Conservation (phyloP, 164 flowering plant genomes). For the Tetracentron sinense region DNA sequence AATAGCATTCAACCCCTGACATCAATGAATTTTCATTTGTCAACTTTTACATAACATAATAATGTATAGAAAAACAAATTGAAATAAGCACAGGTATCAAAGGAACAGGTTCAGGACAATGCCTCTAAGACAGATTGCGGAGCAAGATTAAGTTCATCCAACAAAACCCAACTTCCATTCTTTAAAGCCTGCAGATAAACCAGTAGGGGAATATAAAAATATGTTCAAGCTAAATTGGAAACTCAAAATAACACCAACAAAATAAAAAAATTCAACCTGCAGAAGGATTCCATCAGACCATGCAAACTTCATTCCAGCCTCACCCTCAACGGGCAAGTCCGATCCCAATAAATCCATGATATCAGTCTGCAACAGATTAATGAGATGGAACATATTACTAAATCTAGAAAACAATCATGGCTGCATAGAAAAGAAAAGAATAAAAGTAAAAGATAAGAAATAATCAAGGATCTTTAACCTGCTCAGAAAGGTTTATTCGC, state of each 20-base stretch:
- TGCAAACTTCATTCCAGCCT: constrained; percentile 82
- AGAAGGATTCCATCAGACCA: constrained; percentile 99
- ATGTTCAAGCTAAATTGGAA: background rate
- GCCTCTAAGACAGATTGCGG: constrained; percentile 97
- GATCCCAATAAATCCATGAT: constrained; percentile 96
- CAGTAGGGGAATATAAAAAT: background rate
- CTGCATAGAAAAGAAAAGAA: background rate
- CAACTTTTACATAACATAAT: background rate
- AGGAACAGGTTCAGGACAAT: constrained; percentile 4
- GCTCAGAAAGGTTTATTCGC: constrained; percentile 93
- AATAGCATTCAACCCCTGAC: constrained; percentile 91
- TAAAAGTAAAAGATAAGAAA: background rate
- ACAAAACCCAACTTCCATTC: constrained; percentile 86
- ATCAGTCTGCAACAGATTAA: constrained; percentile 62
- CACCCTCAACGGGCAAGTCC: constrained; percentile 85
- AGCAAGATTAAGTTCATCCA: constrained; percentile 98
- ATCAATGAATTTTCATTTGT: background rate
- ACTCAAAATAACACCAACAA: background rate
- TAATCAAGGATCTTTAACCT: constrained; percentile 37
- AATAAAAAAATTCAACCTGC: constrained; percentile 50
- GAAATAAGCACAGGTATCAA: background rate
- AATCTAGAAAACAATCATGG: background rate
- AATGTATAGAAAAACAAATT: background rate
- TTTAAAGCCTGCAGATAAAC: constrained; percentile 64
- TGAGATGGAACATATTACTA: background rate